phyloP scores from a whole-genome alignment of 306 rosid genomes.

The Acacia melanoxylon region DNA sequence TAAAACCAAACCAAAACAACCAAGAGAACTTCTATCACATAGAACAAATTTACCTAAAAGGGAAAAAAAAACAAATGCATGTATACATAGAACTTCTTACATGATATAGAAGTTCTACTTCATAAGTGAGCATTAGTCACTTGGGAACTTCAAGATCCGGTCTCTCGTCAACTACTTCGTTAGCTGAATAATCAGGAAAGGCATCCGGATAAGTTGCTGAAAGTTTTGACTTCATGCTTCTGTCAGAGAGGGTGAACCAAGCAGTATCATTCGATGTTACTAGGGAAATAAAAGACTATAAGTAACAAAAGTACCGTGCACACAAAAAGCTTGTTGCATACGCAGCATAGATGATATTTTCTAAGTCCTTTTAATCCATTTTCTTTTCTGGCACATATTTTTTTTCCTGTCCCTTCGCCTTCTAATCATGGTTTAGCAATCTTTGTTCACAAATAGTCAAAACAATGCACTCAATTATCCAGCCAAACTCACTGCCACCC shows the following conservation, averaged over 20 bases:
- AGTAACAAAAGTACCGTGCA: not conserved
- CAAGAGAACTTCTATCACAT: not conserved
- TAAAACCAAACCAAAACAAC: not conserved
- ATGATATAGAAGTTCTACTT: not conserved
- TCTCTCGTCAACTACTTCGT: slow-evolving; percentile 64
- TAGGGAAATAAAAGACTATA: not conserved
- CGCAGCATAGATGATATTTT: not conserved
- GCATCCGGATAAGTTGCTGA: slow-evolving; percentile 81
- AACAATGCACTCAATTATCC: not conserved
- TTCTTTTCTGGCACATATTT: not conserved
- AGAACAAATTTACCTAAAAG: not conserved
- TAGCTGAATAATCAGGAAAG: slow-evolving; percentile 58
- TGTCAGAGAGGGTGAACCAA: slow-evolving; percentile 31
- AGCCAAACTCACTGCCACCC: not conserved
- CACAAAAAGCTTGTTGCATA: not conserved
- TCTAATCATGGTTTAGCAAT: not conserved
- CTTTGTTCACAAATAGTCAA: not conserved
- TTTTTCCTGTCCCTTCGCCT: not conserved
- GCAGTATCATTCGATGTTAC: not conserved
- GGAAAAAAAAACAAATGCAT: not conserved
- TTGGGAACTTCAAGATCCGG: slow-evolving; percentile 89
- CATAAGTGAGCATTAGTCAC: slow-evolving; percentile 27
- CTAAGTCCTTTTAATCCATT: not conserved
- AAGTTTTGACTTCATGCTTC: slow-evolving; percentile 84
- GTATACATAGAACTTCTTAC: not conserved